These are phyloP conservation scores for Carnegiea gigantea DNA, from an alignment of 179 eudicot genomes.

Conservation along the genomic window DNA sequence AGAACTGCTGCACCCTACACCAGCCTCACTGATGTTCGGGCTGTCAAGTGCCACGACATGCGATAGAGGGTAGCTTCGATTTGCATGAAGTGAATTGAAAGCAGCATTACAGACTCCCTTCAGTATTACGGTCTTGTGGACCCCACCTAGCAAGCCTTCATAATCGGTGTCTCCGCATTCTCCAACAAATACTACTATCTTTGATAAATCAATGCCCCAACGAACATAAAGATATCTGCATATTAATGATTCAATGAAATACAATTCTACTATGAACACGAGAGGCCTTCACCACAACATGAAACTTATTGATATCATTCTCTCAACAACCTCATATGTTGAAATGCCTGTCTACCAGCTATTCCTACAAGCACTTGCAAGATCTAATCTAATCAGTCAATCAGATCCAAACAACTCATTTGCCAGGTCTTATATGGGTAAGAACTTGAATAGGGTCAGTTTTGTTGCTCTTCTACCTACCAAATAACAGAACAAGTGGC, in stretches of 20 bases:
- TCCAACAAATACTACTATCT: constrained; percentile 44
- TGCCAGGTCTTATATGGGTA: background rate
- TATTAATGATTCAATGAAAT: background rate
- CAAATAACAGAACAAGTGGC: background rate
- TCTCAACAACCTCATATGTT: background rate
- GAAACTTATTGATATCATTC: background rate
- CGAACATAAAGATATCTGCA: constrained; percentile 45
- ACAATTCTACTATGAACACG: background rate
- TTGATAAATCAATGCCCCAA: constrained; percentile 41
- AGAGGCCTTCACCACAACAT: background rate
- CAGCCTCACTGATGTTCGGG: constrained; percentile 40
- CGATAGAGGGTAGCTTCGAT: constrained; percentile 44
- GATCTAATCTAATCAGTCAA: too few relatives aligned
- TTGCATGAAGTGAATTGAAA: constrained; percentile 34
- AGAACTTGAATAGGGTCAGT: background rate
- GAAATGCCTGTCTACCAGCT: background rate
- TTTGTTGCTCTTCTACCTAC: background rate
- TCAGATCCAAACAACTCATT: background rate
- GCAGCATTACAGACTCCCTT: constrained; percentile 40
- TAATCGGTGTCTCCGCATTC: constrained; percentile 51
- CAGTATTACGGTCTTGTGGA: constrained; percentile 42
- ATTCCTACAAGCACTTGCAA: background rate
- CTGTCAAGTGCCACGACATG: constrained; percentile 44
- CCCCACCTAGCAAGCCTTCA: constrained; percentile 47
- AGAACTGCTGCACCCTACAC: constrained; percentile 24